Base-by-base conservation (phyloP, 2,329 filamentous ascomycete genomes). In the Alternaria sp. region DNA sequence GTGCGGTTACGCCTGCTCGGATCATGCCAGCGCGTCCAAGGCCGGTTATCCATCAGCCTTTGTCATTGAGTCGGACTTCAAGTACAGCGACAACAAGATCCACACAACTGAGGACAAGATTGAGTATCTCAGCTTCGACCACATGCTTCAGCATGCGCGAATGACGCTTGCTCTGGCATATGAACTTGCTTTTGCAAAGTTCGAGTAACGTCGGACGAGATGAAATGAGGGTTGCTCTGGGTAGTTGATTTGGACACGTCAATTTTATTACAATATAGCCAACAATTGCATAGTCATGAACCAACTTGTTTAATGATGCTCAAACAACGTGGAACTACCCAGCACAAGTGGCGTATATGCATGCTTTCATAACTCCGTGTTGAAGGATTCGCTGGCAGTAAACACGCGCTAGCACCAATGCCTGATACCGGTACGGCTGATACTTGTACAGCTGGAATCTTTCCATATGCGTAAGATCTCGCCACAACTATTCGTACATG, bases 131-230 rank as follows among this genome's bases (percentile, higher is more conserved):
- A 90, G 88, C 68, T 96, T 96, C 74, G 88, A 93, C 74, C 93
- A 97, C 77, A 96, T 97, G 92, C 83, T 95, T 33, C 89, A 97
- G 80, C 93, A 97, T 78, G 92, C 91, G 23, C 89, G 88, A 75
- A 85, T 97, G 84, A 95, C 92, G 1, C 82, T 96, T 31, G 91
- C 89, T 5, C 84, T 96, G 67, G 91, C 89, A 4, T 94, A 93
- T 71, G 93, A 97, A 80, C 84, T 96, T 60, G 92, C 88, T 9
- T 91, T 91, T 80, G 87, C 91, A 21, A 82, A 90, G 59, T 91
- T 93, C 67, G 80, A 84, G 56, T 75, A 66, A 31, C 5, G 29
- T 10, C 42, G 21, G 11, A 34, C 10, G 31, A 36, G 33, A 11
- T 26, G 13, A 8, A 6, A 33, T 14, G 33, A 36, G 6, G 13